These are phyloP conservation scores for Aspergillus piperis DNA, from an alignment of 2,329 filamentous ascomycete species.

Conservation along the genomic window DNA sequence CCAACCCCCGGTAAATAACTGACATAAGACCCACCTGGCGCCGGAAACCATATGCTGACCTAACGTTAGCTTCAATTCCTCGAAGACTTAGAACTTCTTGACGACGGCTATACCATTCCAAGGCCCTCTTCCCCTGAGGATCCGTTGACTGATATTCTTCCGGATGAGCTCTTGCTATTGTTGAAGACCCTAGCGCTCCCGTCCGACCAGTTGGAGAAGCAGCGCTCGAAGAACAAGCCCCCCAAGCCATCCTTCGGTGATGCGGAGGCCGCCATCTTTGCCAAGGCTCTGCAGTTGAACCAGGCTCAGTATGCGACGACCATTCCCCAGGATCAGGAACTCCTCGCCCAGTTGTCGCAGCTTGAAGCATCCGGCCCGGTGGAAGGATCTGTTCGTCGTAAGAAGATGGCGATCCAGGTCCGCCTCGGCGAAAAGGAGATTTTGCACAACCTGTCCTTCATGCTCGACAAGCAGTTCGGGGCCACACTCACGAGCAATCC, in stretches of 20 bases:
- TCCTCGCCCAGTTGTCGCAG: conserved; percentile 38
- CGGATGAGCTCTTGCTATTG: conserved; percentile 43
- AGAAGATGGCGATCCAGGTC: conserved; percentile 66
- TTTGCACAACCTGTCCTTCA: conserved; percentile 55
- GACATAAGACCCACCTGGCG: not conserved
- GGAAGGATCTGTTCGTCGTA: conserved; percentile 38
- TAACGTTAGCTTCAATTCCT: conserved; percentile 53
- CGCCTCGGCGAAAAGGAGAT: conserved; percentile 73
- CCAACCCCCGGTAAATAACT: conserved; percentile 34
- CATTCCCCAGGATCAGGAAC: conserved; percentile 52
- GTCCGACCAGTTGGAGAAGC: conserved; percentile 35
- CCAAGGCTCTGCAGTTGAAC: conserved; percentile 36
- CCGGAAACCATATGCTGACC: conserved; percentile 15
- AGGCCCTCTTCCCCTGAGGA: conserved; percentile 29
- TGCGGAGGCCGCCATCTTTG: conserved; percentile 36
- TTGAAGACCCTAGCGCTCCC: conserved; percentile 38
- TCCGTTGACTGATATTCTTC: conserved; percentile 37
- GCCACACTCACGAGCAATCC: conserved; percentile 9
- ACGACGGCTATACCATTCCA: conserved; percentile 70
- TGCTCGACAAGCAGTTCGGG: conserved; percentile 32
- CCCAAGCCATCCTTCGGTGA: conserved; percentile 36
- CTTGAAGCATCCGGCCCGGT: conserved; percentile 33
- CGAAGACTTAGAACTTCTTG: conserved; percentile 64
- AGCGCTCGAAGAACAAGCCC: conserved; percentile 37
- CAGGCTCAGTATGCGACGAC: conserved; percentile 55